phyloP scores from a whole-genome alignment of 2,329 filamentous ascomycete genomes.

The Cyphellophora attinorum region DNA sequence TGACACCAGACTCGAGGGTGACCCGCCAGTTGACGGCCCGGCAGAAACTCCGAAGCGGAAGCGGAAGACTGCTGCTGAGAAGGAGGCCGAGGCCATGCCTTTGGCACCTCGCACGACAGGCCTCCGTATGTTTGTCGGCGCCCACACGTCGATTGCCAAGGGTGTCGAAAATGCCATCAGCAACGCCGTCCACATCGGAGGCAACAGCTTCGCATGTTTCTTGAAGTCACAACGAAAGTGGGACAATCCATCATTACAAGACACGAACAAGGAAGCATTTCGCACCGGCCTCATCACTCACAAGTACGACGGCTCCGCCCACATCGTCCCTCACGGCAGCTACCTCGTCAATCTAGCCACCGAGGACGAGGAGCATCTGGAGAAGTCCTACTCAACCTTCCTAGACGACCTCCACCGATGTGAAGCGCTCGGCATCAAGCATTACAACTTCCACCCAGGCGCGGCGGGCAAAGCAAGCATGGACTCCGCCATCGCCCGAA shows the following conservation, averaged over 20 bases:
- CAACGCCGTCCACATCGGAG: slow-evolving; percentile 69
- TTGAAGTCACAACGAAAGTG: slow-evolving; percentile 95
- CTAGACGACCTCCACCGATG: slow-evolving; percentile 81
- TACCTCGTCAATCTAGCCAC: slow-evolving; percentile 96
- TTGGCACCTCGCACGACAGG: slow-evolving; percentile 60
- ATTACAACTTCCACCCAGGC: slow-evolving; percentile 99
- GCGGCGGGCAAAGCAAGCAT: slow-evolving; percentile 62
- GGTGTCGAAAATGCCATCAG: slow-evolving; percentile 84
- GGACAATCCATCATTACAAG: slow-evolving; percentile 67
- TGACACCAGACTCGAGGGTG: too few relatives aligned
- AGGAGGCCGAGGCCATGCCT: slow-evolving; percentile 43
- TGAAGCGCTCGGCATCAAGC: slow-evolving; percentile 69
- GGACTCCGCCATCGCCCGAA: slow-evolving; percentile 62
- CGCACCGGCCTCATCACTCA: slow-evolving; percentile 57
- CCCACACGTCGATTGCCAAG: slow-evolving; percentile 83
- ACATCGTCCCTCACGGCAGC: slow-evolving; percentile 83
- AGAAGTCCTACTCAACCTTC: slow-evolving; percentile 78
- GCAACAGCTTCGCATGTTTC: slow-evolving; percentile 89
- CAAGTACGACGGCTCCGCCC: slow-evolving; percentile 58
- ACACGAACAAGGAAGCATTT: slow-evolving; percentile 61
- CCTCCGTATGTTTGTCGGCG: slow-evolving; percentile 77
- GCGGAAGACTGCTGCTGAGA: slow-evolving; percentile 14
- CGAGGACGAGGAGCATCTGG: slow-evolving; percentile 65
- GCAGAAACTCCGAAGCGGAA: slow-evolving; percentile 2
- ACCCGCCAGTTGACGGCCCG: too few relatives aligned